Conservation (phyloP, 2,329 filamentous ascomycete genomes). For the Ophiostoma pallidulum region DNA sequence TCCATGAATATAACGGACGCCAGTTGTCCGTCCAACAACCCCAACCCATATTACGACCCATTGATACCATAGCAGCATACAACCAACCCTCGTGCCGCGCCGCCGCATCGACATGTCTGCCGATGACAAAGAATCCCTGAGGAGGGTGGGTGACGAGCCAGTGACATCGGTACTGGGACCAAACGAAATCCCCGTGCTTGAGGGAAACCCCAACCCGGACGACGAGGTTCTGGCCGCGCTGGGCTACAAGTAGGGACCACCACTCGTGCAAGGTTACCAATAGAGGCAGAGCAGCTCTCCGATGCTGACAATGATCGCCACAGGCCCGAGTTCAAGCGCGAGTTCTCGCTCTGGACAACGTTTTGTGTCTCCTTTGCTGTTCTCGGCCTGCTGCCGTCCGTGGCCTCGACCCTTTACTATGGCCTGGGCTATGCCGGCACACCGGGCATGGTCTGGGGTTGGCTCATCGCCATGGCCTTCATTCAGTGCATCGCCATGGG, state of each 20-base stretch:
- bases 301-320: no score
- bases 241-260: slow-evolving; percentile 39
- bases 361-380: slow-evolving; percentile 69
- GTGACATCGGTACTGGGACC: slow-evolving; percentile 14
- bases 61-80: no score
- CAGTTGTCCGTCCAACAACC: no score
- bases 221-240: slow-evolving; percentile 53
- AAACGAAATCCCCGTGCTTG: slow-evolving; percentile 13
- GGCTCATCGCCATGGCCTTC: slow-evolving; percentile 63
- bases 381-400: slow-evolving; percentile 59
- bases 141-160: slow-evolving; percentile 14
- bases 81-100: no score
- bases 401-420: slow-evolving; percentile 63
- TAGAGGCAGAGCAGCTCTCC: no score
- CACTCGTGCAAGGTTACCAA: no score
- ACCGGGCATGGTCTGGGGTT: slow-evolving; percentile 65
- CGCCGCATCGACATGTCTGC: not conserved
- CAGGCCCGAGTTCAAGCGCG: slow-evolving; percentile 44
- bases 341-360: slow-evolving; percentile 64
- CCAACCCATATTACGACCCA: no score
- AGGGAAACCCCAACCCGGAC: slow-evolving; percentile 27
- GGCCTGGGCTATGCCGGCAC: slow-evolving; percentile 46
- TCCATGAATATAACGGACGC: no score
- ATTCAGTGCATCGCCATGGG: slow-evolving; percentile 61
- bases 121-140: slow-evolving; percentile 7